phyloP scores from a whole-genome alignment of 805 yeast species.

The Barnettozyma californica region DNA sequence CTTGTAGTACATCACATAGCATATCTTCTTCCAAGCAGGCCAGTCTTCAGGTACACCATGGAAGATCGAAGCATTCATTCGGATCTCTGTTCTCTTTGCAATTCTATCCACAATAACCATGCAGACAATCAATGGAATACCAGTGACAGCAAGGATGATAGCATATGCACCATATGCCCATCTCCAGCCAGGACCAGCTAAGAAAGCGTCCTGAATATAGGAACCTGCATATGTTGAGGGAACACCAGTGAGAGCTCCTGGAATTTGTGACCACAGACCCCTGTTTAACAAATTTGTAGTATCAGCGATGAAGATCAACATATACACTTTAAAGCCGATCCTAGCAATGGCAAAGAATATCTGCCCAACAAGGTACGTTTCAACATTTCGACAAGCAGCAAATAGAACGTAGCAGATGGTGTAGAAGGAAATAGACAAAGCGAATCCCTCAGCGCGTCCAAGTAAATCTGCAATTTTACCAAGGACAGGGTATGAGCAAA shows the following conservation, averaged over 20 bases:
- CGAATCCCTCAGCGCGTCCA: slow-evolving; percentile 35
- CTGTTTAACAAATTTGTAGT: slow-evolving; percentile 35
- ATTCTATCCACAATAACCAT: slow-evolving; percentile 24
- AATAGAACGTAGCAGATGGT: slow-evolving; percentile 30
- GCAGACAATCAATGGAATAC: slow-evolving; percentile 17
- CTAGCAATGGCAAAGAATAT: slow-evolving; percentile 34
- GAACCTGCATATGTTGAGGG: slow-evolving; percentile 27
- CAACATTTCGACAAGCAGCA: slow-evolving; percentile 30
- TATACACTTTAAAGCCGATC: slow-evolving; percentile 32
- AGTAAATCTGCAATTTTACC: slow-evolving; percentile 34
- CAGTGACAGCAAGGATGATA: slow-evolving; percentile 28
- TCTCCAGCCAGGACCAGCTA: slow-evolving; percentile 38
- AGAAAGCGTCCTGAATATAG: slow-evolving; percentile 25
- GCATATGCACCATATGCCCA: slow-evolving; percentile 46
- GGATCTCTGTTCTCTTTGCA: slow-evolving; percentile 12
- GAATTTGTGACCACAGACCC: slow-evolving; percentile 33
- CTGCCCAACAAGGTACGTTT: slow-evolving; percentile 30
- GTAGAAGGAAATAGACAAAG: slow-evolving; percentile 27
- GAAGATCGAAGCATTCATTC: slow-evolving; percentile 11
- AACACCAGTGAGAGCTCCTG: slow-evolving; percentile 28
- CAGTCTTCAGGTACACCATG: slow-evolving; percentile 17
- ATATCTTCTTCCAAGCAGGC: slow-evolving; percentile 10
- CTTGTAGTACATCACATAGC: slow-evolving; percentile 14
- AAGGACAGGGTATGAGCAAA: slow-evolving; percentile 33
- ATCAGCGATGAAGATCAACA: slow-evolving; percentile 34